These are phyloP conservation scores for Metarhizium humberi DNA, from an alignment of 2,329 filamentous ascomycete genomes.

Conservation along the genomic window DNA sequence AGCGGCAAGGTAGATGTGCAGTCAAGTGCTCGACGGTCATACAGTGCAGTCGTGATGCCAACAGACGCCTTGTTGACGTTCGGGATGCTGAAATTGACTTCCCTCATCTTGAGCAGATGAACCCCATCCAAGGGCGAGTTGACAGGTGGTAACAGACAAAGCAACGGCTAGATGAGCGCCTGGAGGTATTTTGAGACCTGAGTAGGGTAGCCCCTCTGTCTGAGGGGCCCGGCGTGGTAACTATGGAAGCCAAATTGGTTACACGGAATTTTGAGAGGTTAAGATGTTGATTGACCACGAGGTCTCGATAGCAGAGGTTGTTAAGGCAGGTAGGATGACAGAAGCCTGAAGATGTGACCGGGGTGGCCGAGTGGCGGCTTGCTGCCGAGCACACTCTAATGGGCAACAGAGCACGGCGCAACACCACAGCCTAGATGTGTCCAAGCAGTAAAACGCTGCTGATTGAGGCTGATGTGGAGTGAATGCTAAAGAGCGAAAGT, in stretches of 20 bases:
- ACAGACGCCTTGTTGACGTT: slow-evolving; percentile 99
- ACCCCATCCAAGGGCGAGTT: slow-evolving; percentile 3
- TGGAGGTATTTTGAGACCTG: neutral
- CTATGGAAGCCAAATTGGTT: slow-evolving; percentile 4
- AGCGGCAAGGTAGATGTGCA: slow-evolving; percentile 95
- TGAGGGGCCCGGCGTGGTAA: slow-evolving; percentile 5
- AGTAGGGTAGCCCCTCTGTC: slow-evolving; percentile 6
- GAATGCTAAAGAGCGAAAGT: slow-evolving; percentile 5
- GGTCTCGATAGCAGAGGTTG: neutral
- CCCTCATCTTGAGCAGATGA: slow-evolving; percentile 66
- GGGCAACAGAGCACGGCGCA: neutral
- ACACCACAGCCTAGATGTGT: neutral
- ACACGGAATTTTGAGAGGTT: neutral
- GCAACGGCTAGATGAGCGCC: neutral
- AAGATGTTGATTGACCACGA: neutral
- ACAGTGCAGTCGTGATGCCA: slow-evolving; percentile 95
- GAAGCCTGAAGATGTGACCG: slow-evolving; percentile 1
- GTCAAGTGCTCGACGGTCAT: slow-evolving; percentile 93
- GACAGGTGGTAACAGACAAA: neutral
- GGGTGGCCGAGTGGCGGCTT: slow-evolving; percentile 8
- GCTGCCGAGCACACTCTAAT: slow-evolving; percentile 2
- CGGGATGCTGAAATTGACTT: slow-evolving; percentile 98
- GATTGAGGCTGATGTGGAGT: slow-evolving; percentile 4
- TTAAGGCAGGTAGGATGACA: neutral
- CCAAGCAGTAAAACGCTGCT: slow-evolving; percentile 2